Evolutionary conservation across 2,329 filamentous ascomycete species (phyloP), one percentile per base, ranked within the genome.

Genomic region (Microsporum ferrugineum): DNA sequence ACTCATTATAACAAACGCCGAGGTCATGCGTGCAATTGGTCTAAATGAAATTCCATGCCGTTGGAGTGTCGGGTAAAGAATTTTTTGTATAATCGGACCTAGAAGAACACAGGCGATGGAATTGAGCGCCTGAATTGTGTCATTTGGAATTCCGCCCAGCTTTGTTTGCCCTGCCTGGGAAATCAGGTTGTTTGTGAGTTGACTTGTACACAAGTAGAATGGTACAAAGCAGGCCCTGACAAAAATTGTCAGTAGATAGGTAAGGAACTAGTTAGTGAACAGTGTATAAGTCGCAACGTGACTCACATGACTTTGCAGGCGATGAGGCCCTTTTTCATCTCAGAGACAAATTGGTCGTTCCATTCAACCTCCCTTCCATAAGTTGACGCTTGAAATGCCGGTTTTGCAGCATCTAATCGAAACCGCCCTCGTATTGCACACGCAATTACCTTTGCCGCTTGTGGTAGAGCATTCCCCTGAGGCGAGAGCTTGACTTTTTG

Each of bases 321-420:
- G 14, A 59, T 36, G 0, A 65, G 34, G 7, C 61, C 61, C 7
- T 51, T 56, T 49, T 63, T 61, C n/a, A 66, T 58, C 17, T 66
- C 64, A 5, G 57, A 31, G 1, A 66, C 60, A 34, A 65, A 62
- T 2, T 17, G 2, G 6, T 64, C 61, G 34, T 34, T 45, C 64
- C 65, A 66, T 33, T 53, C 36, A 17, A 66, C 64, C 3, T 39
- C 29, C 14, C 58, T 55, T 3, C 85, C 85, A 10, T 88, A 68
- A 68, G 88, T 88, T 66, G 87, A 85, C 69, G 80, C 83, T 72
- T 81, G 76, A 71, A 86, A 86, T 73, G 17, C 17, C 39, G 64
- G 61, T 53, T 59, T 63, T 10, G 65, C 62, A 0, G 17, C 47
- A 45, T 64, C 64, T 53, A 66, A n/a, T 10, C 45, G 17, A 41